A percentile compares a stretch with the other conserved stretches of the same genome.
Evolutionary conservation across 257 asterid genomes (phyloP).

Genomic region (Pogostemon cablin): DNA sequence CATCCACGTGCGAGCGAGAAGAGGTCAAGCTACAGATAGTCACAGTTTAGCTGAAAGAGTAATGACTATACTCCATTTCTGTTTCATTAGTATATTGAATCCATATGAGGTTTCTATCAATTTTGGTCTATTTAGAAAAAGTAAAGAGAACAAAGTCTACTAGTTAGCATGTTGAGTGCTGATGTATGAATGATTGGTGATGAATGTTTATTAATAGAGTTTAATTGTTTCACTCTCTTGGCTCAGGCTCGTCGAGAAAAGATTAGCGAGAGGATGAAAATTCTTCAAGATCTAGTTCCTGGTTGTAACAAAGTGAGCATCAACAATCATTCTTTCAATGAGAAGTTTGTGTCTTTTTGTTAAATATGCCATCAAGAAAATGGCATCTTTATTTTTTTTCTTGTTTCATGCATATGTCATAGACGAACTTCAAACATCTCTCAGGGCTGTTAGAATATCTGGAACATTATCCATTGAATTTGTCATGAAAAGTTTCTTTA

Average conservation of each 20-base stretch:
- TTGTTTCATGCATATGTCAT: slow-evolving; percentile 8
- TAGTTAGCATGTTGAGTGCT: slow-evolving; percentile 14
- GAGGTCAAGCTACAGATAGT: slow-evolving; percentile 80
- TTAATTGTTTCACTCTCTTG: slow-evolving; percentile 28
- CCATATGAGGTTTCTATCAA: background rate
- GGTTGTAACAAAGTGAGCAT: slow-evolving; percentile 65
- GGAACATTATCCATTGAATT: background rate
- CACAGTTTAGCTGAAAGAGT: slow-evolving; percentile 79
- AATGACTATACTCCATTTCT: slow-evolving; percentile 27
- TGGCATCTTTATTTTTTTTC: slow-evolving; percentile 9
- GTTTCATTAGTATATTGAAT: slow-evolving; percentile 17
- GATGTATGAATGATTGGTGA: slow-evolving; percentile 19
- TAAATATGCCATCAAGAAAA: background rate
- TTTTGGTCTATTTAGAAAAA: slow-evolving; percentile 1
- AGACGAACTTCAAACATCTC: slow-evolving; percentile 11
- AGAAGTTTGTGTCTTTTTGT: background rate
- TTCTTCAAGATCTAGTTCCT: slow-evolving; percentile 70
- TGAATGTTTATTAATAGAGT: slow-evolving; percentile 24
- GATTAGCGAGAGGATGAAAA: slow-evolving; percentile 68
- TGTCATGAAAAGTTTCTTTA: slow-evolving; percentile 6
- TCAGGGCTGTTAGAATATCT: slow-evolving; percentile 21
- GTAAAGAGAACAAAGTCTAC: background rate
- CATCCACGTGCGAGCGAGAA: slow-evolving; percentile 72
- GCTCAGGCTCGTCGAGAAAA: slow-evolving; percentile 74
- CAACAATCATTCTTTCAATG: slow-evolving; percentile 4